Evolutionary conservation across 2,329 filamentous ascomycete species (phyloP).

Genomic region (Penicillium griseofulvum): DNA sequence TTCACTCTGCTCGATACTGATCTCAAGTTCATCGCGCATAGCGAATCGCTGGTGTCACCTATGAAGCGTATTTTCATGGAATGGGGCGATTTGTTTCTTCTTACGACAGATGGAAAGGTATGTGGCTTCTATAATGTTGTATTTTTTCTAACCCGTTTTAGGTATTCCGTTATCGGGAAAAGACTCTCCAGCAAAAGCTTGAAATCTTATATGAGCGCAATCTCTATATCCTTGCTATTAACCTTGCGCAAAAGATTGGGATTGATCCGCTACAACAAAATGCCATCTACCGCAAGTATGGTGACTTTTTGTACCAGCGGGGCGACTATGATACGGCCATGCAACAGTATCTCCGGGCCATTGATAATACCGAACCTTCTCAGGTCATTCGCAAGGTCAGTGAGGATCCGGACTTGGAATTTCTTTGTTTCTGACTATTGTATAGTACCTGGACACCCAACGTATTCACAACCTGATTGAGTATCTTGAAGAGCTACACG

Average conservation of each 20-base stretch:
- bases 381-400: conserved; percentile 87
- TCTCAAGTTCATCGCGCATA: conserved; percentile 83
- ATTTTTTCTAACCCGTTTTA: conserved; percentile 40
- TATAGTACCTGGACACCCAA: conserved; percentile 88
- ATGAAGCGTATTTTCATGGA: conserved; percentile 78
- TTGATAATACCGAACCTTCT: conserved; percentile 92
- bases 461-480: conserved; percentile 96
- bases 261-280: conserved; percentile 80
- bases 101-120: conserved; percentile 90
- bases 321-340: conserved; percentile 97
- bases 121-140: conserved; percentile 12
- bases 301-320: conserved; percentile 91
- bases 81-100: conserved; percentile 89
- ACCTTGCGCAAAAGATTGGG: conserved; percentile 83
- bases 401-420: neutral
- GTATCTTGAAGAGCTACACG: conserved; percentile 93
- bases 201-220: conserved; percentile 94
- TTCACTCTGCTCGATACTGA: conserved; percentile 92
- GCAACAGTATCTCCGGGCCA: conserved; percentile 95
- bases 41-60: conserved; percentile 77
- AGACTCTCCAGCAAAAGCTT: conserved; percentile 81
- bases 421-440: conserved; percentile 15
- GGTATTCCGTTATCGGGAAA: conserved; percentile 87
- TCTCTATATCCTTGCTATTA: conserved; percentile 86
- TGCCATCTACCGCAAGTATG: conserved; percentile 87